Evolutionary conservation across 148 eudicot genomes (phyloP).

Genomic region (Hydrangea macrophylla): DNA sequence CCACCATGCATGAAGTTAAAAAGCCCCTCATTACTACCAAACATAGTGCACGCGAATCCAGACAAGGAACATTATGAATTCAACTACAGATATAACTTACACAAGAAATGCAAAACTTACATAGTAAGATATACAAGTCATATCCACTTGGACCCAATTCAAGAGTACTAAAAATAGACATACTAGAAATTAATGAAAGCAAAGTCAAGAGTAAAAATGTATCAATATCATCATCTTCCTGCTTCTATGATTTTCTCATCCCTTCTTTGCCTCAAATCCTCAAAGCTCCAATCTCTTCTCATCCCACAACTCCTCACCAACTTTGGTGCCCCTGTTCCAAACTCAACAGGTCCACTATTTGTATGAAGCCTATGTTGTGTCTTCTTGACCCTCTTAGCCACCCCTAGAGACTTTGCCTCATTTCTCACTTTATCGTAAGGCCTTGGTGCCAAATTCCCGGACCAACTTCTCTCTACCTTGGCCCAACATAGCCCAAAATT

Average conservation of each 20-base stretch:
- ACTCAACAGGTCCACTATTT: conserved; percentile 15
- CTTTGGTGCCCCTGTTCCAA: conserved; percentile 32
- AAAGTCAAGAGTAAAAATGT: neutral
- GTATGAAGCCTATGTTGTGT: conserved; percentile 17
- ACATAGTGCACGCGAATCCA: too few species aligned
- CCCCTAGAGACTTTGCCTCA: neutral
- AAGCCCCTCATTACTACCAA: too few species aligned
- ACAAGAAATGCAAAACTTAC: neutral
- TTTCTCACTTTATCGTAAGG: conserved; percentile 8
- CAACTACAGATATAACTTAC: too few species aligned
- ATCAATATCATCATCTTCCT: conserved; percentile 9
- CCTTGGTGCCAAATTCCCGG: conserved; percentile 36
- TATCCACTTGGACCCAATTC: neutral
- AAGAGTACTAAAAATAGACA: neutral
- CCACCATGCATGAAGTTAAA: too few species aligned
- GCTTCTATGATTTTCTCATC: conserved; percentile 19
- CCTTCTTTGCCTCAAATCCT: conserved; percentile 36
- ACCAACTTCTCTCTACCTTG: conserved; percentile 38
- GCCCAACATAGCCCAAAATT: conserved; percentile 11
- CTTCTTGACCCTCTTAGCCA: conserved; percentile 18
- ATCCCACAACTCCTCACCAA: conserved; percentile 66
- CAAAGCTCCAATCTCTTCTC: conserved; percentile 94
- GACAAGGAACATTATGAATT: too few species aligned
- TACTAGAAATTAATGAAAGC: neutral
- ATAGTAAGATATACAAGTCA: neutral